These are phyloP conservation scores for Lonicera japonica DNA, from an alignment of 129 eudicot genomes.

Conservation along the genomic window DNA sequence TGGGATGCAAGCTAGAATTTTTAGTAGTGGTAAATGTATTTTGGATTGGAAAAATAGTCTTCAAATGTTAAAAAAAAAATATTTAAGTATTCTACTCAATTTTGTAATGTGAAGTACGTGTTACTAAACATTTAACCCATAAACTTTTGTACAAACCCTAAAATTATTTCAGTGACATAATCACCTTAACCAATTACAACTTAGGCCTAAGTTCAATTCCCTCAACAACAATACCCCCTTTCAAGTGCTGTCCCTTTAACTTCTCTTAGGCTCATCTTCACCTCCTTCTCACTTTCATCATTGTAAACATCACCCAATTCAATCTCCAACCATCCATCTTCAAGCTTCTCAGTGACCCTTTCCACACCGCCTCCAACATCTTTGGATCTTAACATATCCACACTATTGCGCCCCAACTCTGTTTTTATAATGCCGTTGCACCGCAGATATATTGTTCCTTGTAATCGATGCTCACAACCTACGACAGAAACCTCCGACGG, in stretches of 20 bases:
- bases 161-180: too few species aligned
- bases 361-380: neutral
- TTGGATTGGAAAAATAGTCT: too few species aligned
- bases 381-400: neutral
- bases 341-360: neutral
- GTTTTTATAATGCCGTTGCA: neutral
- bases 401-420: neutral
- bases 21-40: too few species aligned
- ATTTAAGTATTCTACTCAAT: too few species aligned
- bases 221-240: constrained; percentile 27
- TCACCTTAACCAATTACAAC: neutral
- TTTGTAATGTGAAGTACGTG: too few species aligned
- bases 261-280: constrained; percentile 22
- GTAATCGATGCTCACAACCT: neutral
- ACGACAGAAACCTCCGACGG: too few species aligned
- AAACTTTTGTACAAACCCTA: too few species aligned
- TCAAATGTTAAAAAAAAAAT: too few species aligned
- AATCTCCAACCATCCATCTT: constrained; percentile 17
- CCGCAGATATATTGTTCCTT: neutral
- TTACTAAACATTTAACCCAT: too few species aligned
- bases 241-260: constrained; percentile 21
- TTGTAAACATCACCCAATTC: neutral
- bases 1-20: too few species aligned
- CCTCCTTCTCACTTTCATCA: constrained; percentile 3
- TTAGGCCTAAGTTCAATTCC: constrained; percentile 31